Conservation (phyloP, 2,329 filamentous ascomycete species). For the Triangularia verruculosa region DNA sequence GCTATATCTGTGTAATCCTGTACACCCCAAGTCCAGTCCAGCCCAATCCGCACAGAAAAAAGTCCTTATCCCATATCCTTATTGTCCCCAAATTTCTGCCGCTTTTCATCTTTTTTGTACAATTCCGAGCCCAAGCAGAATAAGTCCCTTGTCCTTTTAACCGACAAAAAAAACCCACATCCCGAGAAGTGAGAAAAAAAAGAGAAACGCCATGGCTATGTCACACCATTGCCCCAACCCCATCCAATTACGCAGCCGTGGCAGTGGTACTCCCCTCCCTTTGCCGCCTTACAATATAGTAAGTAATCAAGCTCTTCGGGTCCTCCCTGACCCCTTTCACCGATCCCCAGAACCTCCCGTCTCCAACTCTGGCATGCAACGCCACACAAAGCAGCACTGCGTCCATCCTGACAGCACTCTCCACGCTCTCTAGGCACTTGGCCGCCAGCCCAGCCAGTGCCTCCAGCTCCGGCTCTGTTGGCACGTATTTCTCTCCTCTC, state of each 20-base stretch:
- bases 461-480: conserved; percentile 50
- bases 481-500: conserved; percentile 45
- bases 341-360: conserved; percentile 63
- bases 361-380: conserved; percentile 61
- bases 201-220: not conserved
- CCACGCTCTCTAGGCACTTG: conserved; percentile 58
- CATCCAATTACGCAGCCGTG: not conserved
- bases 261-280: conserved; percentile 41
- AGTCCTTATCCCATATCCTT: not conserved
- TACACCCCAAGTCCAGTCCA: not conserved
- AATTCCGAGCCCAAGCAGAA: not conserved
- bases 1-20: not conserved
- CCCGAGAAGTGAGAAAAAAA: not conserved
- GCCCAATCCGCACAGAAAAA: not conserved
- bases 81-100: not conserved
- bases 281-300: conserved; percentile 73
- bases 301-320: conserved; percentile 73
- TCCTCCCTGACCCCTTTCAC: conserved; percentile 66
- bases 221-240: not conserved
- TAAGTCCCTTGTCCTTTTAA: not conserved
- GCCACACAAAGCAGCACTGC: conserved; percentile 77
- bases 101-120: not conserved
- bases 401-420: conserved; percentile 67
- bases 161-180: not conserved
- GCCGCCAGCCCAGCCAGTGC: conserved; percentile 50